These are phyloP conservation scores for Diaporthe australafricana DNA, from an alignment of 2,329 filamentous ascomycete species.

Conservation along the genomic window DNA sequence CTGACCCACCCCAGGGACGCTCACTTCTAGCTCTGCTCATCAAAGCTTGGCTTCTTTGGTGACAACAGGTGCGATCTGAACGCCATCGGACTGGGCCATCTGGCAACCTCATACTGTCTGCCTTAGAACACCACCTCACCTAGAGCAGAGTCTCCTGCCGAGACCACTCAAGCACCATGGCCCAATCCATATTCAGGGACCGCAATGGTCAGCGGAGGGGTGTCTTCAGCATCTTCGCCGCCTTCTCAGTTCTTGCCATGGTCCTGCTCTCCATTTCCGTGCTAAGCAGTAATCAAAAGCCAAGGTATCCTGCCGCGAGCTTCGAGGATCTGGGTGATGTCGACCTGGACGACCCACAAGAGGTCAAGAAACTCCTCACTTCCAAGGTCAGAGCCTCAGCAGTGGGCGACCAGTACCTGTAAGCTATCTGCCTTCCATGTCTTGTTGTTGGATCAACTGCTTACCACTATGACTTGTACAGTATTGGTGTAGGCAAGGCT, in stretches of 20 bases:
- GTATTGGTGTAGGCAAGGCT: constrained; percentile 66
- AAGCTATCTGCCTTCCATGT: not conserved
- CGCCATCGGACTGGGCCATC: not conserved
- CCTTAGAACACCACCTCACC: not conserved
- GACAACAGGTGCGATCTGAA: constrained; percentile 1
- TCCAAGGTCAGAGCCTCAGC: constrained; percentile 34
- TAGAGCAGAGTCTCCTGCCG: not conserved
- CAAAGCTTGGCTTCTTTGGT: constrained; percentile 21
- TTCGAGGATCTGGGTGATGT: constrained; percentile 29
- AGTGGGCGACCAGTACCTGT: constrained; percentile 36
- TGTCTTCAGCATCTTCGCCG: constrained; percentile 26
- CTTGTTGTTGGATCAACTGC: not conserved
- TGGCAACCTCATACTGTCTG: not conserved
- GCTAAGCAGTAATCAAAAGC: constrained; percentile 29
- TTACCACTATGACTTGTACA: constrained; percentile 11
- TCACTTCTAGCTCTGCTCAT: constrained; percentile 21
- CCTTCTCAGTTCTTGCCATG: constrained; percentile 32
- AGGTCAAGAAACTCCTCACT: constrained; percentile 33
- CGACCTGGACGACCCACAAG: constrained; percentile 32
- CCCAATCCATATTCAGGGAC: constrained; percentile 6
- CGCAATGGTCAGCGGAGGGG: constrained; percentile 30
- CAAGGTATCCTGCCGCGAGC: not conserved
- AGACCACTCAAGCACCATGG: constrained; percentile 21
- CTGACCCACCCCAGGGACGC: not conserved
- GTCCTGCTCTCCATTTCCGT: constrained; percentile 34